Conservation (phyloP, 768 basidiomycete species). For the Xerocomellus chrysenteron region DNA sequence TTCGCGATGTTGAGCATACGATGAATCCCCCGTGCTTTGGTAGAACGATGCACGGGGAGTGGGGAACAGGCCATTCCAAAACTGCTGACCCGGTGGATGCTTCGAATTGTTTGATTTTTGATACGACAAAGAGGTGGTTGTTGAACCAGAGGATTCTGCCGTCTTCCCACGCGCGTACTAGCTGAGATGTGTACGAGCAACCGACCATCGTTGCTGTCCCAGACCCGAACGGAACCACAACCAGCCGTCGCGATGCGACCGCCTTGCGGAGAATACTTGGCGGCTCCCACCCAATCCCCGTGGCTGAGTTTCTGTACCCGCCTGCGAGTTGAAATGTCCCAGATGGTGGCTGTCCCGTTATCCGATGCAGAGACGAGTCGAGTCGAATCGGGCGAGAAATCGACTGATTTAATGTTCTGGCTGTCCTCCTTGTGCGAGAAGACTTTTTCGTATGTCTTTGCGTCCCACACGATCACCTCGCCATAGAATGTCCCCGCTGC, state of each 20-base stretch:
- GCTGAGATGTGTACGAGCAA: background rate
- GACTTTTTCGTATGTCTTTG: background rate
- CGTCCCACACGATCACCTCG: background rate
- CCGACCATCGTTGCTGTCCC: background rate
- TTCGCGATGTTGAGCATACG: background rate
- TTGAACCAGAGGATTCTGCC: background rate
- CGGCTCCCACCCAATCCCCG: background rate
- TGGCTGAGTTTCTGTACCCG: background rate
- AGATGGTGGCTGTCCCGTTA: background rate
- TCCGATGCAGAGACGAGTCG: background rate
- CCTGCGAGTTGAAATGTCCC: background rate
- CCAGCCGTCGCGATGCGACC: slow-evolving; percentile 1
- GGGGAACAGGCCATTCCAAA: background rate
- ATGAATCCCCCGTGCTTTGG: background rate
- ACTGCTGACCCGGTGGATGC: background rate
- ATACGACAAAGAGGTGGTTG: background rate
- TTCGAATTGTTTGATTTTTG: background rate
- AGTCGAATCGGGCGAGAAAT: slow-evolving; percentile 3
- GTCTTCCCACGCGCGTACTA: too few species aligned
- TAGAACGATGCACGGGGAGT: background rate
- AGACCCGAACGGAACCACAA: background rate
- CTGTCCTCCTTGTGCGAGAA: background rate
- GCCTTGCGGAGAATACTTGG: background rate
- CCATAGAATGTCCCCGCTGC: background rate
- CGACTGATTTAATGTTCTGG: background rate